These are phyloP conservation scores for Termitomyces sp. DNA, from an alignment of 768 basidiomycete species.

Conservation along the genomic window DNA sequence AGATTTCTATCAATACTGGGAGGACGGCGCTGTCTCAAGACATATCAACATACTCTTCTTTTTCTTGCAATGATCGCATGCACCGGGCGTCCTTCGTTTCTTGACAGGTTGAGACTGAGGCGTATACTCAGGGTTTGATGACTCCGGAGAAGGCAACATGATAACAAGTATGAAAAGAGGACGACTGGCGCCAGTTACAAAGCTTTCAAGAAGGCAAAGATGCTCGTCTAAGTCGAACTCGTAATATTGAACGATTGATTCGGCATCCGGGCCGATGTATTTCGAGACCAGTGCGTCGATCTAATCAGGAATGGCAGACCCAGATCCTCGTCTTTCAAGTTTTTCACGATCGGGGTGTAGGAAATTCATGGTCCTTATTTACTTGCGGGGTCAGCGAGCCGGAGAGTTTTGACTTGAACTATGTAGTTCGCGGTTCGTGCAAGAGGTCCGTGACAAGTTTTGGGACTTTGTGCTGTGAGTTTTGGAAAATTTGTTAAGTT, in stretches of 20 bases:
- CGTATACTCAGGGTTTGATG: not conserved
- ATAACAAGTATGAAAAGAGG: not conserved
- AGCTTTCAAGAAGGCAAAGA: not conserved
- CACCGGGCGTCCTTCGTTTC: conserved; percentile 57
- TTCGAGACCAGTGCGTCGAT: not conserved
- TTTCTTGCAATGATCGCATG: conserved; percentile 68
- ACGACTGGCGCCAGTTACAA: not conserved
- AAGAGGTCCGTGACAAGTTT: not conserved
- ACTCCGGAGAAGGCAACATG: conserved; percentile 2
- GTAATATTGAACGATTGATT: not conserved
- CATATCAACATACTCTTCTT: conserved; percentile 54
- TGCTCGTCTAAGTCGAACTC: not conserved
- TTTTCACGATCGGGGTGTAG: not conserved
- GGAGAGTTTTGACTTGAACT: not conserved
- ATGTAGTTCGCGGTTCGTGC: not conserved
- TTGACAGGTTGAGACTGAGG: conserved; percentile 23
- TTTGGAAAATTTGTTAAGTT: not conserved
- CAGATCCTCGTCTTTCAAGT: too few relatives aligned
- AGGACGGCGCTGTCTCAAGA: not conserved
- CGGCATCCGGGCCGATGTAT: too few relatives aligned
- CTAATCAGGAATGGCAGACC: not conserved
- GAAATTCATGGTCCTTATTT: not conserved
- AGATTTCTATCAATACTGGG: not conserved
- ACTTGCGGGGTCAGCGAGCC: not conserved
- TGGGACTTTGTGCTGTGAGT: too few relatives aligned